Evolutionary conservation across 352 stramenopile species (phyloP), one percentile per base, ranked within the genome.

Genomic region (Phytophthora chlamydospora): DNA sequence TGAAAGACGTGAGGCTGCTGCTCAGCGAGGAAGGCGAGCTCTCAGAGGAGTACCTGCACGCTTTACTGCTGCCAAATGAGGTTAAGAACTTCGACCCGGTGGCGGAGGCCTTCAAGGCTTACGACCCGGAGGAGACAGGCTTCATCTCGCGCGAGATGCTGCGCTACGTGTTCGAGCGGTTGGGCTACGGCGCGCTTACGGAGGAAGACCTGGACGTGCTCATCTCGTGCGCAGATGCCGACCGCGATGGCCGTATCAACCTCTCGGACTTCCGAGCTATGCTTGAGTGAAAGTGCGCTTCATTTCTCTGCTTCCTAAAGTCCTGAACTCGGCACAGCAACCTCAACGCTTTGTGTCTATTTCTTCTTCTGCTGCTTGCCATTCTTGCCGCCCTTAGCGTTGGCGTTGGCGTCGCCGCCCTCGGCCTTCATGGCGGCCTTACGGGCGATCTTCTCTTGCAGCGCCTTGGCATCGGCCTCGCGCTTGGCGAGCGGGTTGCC

Each of bases 21-120:
- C 88, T 97, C 55, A 92, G 91, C 53, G 89, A 96, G 47, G 87
- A 95, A 40, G 76, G 68, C 9, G 80, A 90, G 42, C 58, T 91
- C 7, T 87, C 81, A 0, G 77, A 91, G 50, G 78, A 93, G 27
- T 87, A 93, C 29, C 72, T 97, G 11, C 66, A 78, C 40, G 76
- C 89, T 6, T 65, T 97, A 27, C 67, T 97, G 36, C 58, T 95
- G 27, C 78, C 91, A 5, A 97, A 97, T 53, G 89, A 97, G 59
- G 81, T 97, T 32, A 88, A 88, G 52, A 88, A 96, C 63, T 97
- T 96, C 45, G 91, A 97, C 51, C 89, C 91, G 0, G 80, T 96
- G 33, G 82, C 75, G 21, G 91, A 97, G 50, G 91, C 91, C 5
- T 97, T 97, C 71, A 88, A 91, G 50, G 86, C 82, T 12, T 97